Evolutionary conservation across 2,329 filamentous ascomycete genomes (phyloP), one percentile per base, ranked within the genome.

Genomic region (Aurifilum marmelostoma): DNA sequence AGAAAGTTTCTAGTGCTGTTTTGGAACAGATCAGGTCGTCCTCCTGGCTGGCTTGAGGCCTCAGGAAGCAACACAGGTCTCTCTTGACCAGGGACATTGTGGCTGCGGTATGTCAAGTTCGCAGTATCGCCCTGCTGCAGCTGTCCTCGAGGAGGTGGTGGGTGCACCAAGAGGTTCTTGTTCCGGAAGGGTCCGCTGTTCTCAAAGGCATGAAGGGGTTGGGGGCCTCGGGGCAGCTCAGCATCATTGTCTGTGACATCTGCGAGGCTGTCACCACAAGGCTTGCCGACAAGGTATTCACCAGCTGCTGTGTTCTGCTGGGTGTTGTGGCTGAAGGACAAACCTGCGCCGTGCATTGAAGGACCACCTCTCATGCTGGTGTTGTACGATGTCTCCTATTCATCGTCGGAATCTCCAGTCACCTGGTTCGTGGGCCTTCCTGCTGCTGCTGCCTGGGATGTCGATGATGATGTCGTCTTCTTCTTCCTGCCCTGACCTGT

Each of bases 41-140:
- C 79, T 27, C 79, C 76, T 18, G 75, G 72, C 61, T 78, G 77
- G 21, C 75, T 68, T 0, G 77, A 72, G 14, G 75, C 75, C 64
- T 77, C 74, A 0, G 78, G 74, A 1, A 75, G 62, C 39, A 80
- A 76, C 24, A 79, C 71, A 43, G 69, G 67, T 32, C 59, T 34
- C 16, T 61, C 60, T 24, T 67, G 24, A 34, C 66, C 64, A 16
- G 43, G 61, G 47, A 71, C 61, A n/a, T 69, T 43, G 29, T 64
- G 69, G 18, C 32, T 52, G 18, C 69, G 60, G 32, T 69, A 71
- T 16, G 32, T 5, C 69, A 68, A 9, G 72, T 71, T n/a, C 74
- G 74, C 41, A n/a, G 52, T 64, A 34, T 63, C 50, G 63, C 37
- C 52, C 63, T n/a, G 27, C 34, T 34, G 34, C 34, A 34, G 34